Evolutionary conservation across 2,329 filamentous ascomycete genomes (phyloP).

Genomic region (Nectriaceae sp.): DNA sequence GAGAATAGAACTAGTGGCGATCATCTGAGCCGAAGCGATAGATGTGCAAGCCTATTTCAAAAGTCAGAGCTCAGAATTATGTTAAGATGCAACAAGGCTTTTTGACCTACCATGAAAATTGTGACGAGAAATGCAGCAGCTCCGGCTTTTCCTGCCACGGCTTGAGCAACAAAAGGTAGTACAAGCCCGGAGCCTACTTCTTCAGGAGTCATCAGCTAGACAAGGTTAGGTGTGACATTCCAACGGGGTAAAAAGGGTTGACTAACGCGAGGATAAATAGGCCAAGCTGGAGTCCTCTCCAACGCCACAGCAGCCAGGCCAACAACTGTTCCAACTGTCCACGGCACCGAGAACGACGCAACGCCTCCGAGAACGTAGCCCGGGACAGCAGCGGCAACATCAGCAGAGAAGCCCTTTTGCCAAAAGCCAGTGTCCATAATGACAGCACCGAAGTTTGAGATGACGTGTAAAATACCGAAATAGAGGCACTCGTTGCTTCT

Average conservation of each 20-base stretch:
- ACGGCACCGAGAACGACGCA: constrained; percentile 85
- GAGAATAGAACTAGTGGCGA: constrained; percentile 82
- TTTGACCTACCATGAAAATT: constrained; percentile 68
- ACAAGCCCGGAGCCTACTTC: constrained; percentile 80
- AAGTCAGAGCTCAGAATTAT: too few relatives aligned
- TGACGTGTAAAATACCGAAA: background rate
- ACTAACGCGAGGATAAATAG: constrained; percentile 55
- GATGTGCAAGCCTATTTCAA: constrained; percentile 73
- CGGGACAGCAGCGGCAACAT: constrained; percentile 76
- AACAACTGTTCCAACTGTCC: constrained; percentile 82
- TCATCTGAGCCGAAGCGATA: constrained; percentile 79
- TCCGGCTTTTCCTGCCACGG: constrained; percentile 75
- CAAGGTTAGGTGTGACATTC: too few relatives aligned
- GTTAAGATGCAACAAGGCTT: background rate
- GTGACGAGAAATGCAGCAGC: constrained; percentile 75
- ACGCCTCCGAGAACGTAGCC: constrained; percentile 85
- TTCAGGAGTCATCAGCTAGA: constrained; percentile 63
- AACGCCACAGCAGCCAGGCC: constrained; percentile 76
- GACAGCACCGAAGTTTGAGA: background rate
- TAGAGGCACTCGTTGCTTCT: background rate
- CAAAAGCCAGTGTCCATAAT: background rate
- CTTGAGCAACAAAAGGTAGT: constrained; percentile 77
- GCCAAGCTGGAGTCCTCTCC: constrained; percentile 70
- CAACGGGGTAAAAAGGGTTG: too few relatives aligned
- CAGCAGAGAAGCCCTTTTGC: constrained; percentile 68